Base-by-base conservation (phyloP, 305 asterid genomes). In the Rubia peregrina region DNA sequence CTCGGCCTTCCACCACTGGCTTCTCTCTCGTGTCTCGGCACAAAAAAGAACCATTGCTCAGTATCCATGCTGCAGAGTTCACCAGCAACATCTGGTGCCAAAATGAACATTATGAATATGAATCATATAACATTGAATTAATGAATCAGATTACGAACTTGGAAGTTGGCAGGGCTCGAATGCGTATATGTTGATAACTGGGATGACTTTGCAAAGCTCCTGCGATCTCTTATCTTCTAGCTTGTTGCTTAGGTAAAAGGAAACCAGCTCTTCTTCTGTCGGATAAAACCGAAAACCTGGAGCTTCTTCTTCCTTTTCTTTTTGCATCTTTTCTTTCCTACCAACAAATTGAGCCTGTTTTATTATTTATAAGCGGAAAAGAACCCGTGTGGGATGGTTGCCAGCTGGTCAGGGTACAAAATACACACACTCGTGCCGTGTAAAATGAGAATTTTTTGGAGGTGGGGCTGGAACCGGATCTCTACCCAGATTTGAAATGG, bases 241-340 rank as follows among this genome's bases (percentile, higher is more conserved):
- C 79, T 85, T 88, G 51, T 80, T 67, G 13, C 51, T 60, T 16
- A 85, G 77, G 73, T 85, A 88, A 68, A 88, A 88, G 0, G 84
- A 75, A 22, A 88, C 76, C 62, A 88, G 60, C 41, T 88, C 94
- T 79, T 88, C 90, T 76, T 87, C 89, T 0, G 86, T 87, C 0
- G 93, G 93, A 19, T 73, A 87, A 71, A 87, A 87, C 43, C 90
- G 77, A 62, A 76, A 85, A 22, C 90, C 94, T 42, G 76, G 85
- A 42, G 80, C 43, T 61, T 30, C 70, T 77, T 75, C 61, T 76
- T 46, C n/a, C 33, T 13, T 8, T 17, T 61, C 36, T 9, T 38
- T 9, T 41, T 33, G 59, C 71, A 68, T 33, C 5, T 13, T 51
- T 49, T 64, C n/a, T 19, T 2, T 19, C 44, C 51, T 13, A 13